phyloP scores from a whole-genome alignment of 2,329 filamentous ascomycete genomes.

The Bisporella sp. region DNA sequence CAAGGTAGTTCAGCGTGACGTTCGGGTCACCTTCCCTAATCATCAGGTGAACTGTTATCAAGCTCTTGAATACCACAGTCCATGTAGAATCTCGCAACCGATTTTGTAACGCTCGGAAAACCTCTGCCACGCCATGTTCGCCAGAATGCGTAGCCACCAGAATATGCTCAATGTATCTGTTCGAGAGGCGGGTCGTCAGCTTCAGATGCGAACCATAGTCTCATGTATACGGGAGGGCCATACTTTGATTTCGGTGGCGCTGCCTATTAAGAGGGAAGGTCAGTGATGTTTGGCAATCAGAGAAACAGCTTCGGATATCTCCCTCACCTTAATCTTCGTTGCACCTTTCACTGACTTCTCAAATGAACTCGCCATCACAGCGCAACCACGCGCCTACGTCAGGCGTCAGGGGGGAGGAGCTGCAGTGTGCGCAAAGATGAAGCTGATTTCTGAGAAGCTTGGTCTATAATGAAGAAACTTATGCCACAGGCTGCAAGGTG shows the following conservation, averaged over 20 bases:
- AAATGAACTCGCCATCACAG: conserved; percentile 73
- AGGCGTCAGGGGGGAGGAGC: too few relatives aligned
- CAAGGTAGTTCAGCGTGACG: conserved; percentile 77
- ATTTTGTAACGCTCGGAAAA: conserved; percentile 86
- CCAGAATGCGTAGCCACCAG: conserved; percentile 90
- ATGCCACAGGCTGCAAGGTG: too few relatives aligned
- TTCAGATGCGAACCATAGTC: background rate
- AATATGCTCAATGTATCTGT: conserved; percentile 76
- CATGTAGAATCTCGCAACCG: conserved; percentile 92
- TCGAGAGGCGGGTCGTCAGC: conserved; percentile 13
- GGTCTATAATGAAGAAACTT: too few relatives aligned
- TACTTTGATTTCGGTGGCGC: conserved; percentile 98
- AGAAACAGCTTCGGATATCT: background rate
- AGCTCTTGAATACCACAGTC: conserved; percentile 98
- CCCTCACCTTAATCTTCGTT: conserved; percentile 85
- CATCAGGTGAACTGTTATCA: conserved; percentile 96
- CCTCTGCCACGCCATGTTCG: conserved; percentile 89
- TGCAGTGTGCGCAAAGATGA: background rate
- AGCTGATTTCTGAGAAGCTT: background rate
- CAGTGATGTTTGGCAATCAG: conserved; percentile 4
- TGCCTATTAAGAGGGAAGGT: conserved; percentile 46
- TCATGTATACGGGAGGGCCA: conserved; percentile 13
- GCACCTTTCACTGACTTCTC: conserved; percentile 99
- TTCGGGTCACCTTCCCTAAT: conserved; percentile 90
- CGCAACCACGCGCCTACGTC: background rate